These are phyloP conservation scores for Austroboletus rostrupii DNA, from an alignment of 1,284 basidiomycete genomes.

Conservation along the genomic window DNA sequence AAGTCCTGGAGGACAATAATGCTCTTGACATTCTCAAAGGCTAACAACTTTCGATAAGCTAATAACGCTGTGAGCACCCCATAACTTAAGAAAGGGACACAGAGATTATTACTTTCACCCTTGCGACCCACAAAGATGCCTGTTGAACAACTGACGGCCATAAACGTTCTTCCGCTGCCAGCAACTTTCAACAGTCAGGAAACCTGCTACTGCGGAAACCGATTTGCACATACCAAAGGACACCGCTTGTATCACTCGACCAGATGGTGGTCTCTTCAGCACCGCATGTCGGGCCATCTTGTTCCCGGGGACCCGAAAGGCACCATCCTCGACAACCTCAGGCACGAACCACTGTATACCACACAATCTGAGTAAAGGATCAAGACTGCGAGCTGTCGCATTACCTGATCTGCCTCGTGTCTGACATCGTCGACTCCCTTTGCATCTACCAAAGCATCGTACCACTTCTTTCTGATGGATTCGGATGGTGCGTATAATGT, in stretches of 20 bases:
- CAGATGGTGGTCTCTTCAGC: constrained; percentile 42
- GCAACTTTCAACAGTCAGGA: constrained; percentile 25
- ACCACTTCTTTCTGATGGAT: constrained; percentile 56
- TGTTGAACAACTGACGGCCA: constrained; percentile 57
- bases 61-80: constrained; percentile 4
- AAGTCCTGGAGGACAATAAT: constrained; percentile 56
- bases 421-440: constrained; percentile 56
- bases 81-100: background rate
- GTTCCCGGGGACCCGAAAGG: constrained; percentile 48
- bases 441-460: constrained; percentile 54
- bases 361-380: constrained; percentile 7
- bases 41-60: constrained; percentile 59
- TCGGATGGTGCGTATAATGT: constrained; percentile 67
- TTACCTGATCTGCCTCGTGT: constrained; percentile 69
- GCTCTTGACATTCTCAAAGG: constrained; percentile 43
- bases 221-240: constrained; percentile 52
- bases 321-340: constrained; percentile 52
- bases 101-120: constrained; percentile 44
- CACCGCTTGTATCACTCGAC: constrained; percentile 53
- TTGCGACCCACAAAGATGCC: constrained; percentile 64
- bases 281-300: constrained; percentile 30
- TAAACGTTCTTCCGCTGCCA: constrained; percentile 46
- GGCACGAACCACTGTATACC: constrained; percentile 59
- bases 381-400: background rate
- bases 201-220: background rate